These are phyloP conservation scores for Aleurites moluccanus DNA, from an alignment of 441 rosid genomes.

Conservation along the genomic window DNA sequence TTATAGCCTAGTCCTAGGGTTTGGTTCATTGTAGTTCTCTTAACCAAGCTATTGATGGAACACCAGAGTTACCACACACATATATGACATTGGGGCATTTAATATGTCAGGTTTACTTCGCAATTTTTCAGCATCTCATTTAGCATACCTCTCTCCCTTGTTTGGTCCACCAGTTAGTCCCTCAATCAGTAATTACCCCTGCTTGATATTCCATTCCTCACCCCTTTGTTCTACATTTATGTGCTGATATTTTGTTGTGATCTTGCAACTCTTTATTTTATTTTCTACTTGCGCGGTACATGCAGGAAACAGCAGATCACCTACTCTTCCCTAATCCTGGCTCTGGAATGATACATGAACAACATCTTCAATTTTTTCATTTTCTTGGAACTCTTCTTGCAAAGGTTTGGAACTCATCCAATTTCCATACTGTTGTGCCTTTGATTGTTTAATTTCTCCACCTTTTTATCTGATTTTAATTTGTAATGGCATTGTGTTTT, in stretches of 20 bases:
- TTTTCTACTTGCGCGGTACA: constrained; percentile 28
- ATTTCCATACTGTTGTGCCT: not conserved
- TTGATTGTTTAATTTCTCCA: not conserved
- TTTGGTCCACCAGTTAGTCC: not conserved
- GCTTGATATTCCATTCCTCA: not conserved
- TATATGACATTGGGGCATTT: not conserved
- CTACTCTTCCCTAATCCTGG: constrained; percentile 99
- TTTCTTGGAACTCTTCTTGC: constrained; percentile 95
- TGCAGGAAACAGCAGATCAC: constrained; percentile 94
- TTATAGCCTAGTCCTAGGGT: too few species aligned
- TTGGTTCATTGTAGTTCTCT: not conserved
- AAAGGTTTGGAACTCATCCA: constrained; percentile 51
- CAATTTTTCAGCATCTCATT: not conserved
- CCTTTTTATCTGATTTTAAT: not conserved
- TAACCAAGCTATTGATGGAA: not conserved
- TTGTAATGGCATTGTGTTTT: constrained; percentile 1
- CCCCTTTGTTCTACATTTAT: not conserved
- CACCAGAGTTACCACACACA: not conserved
- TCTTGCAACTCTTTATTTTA: not conserved
- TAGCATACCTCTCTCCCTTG: not conserved
- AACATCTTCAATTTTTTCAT: constrained; percentile 96
- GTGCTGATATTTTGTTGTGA: not conserved
- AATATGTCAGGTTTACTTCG: not conserved
- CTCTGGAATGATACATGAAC: constrained; percentile 95
- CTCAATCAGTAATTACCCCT: not conserved